A percentile compares a stretch with the other conserved stretches of the same genome.
phyloP scores from a whole-genome alignment of 441 rosid genomes.

The Pelargonium citronellum region DNA sequence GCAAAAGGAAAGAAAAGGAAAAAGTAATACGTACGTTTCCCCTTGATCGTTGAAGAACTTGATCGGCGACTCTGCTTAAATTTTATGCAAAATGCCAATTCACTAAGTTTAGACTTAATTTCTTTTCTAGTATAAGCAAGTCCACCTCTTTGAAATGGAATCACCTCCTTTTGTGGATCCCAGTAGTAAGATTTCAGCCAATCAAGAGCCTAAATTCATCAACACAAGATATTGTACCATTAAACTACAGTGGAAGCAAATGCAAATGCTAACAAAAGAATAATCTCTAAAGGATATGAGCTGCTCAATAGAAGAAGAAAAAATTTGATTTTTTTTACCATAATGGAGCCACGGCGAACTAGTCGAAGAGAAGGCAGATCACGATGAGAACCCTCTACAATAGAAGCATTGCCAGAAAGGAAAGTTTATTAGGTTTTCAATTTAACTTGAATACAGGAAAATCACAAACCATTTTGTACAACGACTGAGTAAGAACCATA shows the following conservation, averaged over 20 bases:
- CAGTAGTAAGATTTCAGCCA: slow-evolving; percentile 83
- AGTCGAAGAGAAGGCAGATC: slow-evolving; percentile 71
- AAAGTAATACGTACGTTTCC: slow-evolving; percentile 36
- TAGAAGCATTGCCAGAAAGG: slow-evolving; percentile 20
- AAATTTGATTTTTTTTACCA: slow-evolving; percentile 32
- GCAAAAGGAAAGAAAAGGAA: neutral
- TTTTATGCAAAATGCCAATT: slow-evolving; percentile 50
- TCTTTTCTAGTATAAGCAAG: slow-evolving; percentile 45
- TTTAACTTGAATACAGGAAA: slow-evolving; percentile 2
- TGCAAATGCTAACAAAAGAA: slow-evolving; percentile 3
- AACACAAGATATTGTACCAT: slow-evolving; percentile 14
- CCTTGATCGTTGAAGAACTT: slow-evolving; percentile 39
- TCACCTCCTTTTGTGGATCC: slow-evolving; percentile 64
- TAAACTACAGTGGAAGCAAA: neutral
- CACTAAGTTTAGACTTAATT: slow-evolving; percentile 52
- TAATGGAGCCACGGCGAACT: slow-evolving; percentile 65
- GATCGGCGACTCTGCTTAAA: slow-evolving; percentile 32
- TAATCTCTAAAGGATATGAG: neutral
- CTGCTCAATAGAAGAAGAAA: neutral
- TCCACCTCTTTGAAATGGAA: slow-evolving; percentile 51
- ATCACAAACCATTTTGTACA: neutral
- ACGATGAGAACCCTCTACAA: slow-evolving; percentile 86
- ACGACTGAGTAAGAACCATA: slow-evolving; percentile 2
- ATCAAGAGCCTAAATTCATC: slow-evolving; percentile 61
- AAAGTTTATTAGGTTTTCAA: slow-evolving; percentile 10